Base-by-base conservation (phyloP, 495 filamentous ascomycete species). In the Aspergillus egyptiacus region DNA sequence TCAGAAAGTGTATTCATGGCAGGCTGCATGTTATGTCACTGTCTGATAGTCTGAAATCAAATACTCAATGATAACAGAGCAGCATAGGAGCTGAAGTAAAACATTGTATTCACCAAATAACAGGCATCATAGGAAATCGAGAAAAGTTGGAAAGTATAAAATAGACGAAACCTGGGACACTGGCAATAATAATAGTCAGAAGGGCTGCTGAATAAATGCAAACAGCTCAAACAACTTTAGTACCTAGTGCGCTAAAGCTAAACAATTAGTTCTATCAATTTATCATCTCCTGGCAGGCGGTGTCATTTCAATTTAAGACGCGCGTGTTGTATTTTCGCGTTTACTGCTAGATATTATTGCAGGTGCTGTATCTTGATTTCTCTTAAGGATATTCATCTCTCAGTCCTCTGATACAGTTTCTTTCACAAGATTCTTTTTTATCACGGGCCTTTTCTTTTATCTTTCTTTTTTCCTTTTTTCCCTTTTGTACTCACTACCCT, bases 161-260 rank as follows among this genome's bases (percentile, higher is more conserved):
- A 27, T 5, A 4, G 24, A 27, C 4, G n/a, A 31, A 31, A 31
- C 9, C 8, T 31, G 28, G n/a, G 9, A 11, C 28, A 10, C 4
- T 31, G 5, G 9, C 1, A 31, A 27, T 19, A 5, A 20, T 19
- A 15, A 31, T 24, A 5, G 13, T 13, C 6, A 19, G n/a, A n/a
- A n/a, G n/a, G n/a, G n/a, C n/a, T n/a, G n/a, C n/a, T n/a, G n/a
- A n/a, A n/a, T n/a, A 33, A 15, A 20, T 46, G 35, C 54, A 56
- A 56, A 56, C 54, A 49, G 6, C n/a, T 9, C 45, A 56, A 56
- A 56, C 54, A 49, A n/a, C n/a, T n/a, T n/a, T n/a, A n/a, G n/a
- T n/a, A n/a, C n/a, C n/a, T 28, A 4, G 4, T 28, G 18, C 28
- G 41, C 47, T 36, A 46, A 35, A 35, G 32, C 43, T 46, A 46